phyloP scores from a whole-genome alignment of 1,139 yeast species.

The Blastobotrys apis region DNA sequence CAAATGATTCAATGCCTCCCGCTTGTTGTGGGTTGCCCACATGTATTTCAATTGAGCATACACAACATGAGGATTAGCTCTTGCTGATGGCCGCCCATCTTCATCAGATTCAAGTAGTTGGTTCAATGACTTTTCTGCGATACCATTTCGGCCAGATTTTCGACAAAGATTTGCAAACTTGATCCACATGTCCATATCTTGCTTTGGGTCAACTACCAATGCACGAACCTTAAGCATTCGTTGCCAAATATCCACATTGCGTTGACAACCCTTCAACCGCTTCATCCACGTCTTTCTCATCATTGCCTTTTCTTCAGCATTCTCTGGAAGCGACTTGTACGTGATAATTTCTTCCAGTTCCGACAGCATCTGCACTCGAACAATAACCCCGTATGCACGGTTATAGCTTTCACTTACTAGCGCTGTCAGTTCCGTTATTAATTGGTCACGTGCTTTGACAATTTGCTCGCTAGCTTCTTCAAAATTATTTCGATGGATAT shows the following conservation, averaged over 20 bases:
- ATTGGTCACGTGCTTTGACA: constrained; percentile 74
- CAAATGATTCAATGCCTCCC: constrained; percentile 79
- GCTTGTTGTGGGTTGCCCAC: constrained; percentile 93
- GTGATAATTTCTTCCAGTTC: constrained; percentile 92
- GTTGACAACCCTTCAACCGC: constrained; percentile 86
- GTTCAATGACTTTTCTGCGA: constrained; percentile 89
- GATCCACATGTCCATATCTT: constrained; percentile 98
- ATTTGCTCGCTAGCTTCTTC: constrained; percentile 78
- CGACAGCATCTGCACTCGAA: constrained; percentile 93
- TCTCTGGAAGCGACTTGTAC: constrained; percentile 79
- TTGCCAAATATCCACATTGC: constrained; percentile 98
- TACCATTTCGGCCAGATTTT: constrained; percentile 84
- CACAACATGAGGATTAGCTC: constrained; percentile 93
- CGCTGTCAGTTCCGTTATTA: constrained; percentile 92
- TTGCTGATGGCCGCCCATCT: constrained; percentile 48
- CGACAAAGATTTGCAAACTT: constrained; percentile 95
- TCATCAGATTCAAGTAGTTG: constrained; percentile 55
- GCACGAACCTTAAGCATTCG: constrained; percentile 91
- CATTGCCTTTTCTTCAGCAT: constrained; percentile 61
- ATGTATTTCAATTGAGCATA: constrained; percentile 93
- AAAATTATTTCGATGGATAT: constrained; percentile 81
- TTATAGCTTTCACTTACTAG: constrained; percentile 93
- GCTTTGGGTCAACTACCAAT: constrained; percentile 88
- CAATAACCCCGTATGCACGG: constrained; percentile 95
- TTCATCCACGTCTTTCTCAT: constrained; percentile 94